A percentile compares a stretch with the other conserved stretches of the same genome.
These are phyloP conservation scores for Myochromella boudieri DNA, from an alignment of 768 basidiomycete genomes.

Conservation along the genomic window DNA sequence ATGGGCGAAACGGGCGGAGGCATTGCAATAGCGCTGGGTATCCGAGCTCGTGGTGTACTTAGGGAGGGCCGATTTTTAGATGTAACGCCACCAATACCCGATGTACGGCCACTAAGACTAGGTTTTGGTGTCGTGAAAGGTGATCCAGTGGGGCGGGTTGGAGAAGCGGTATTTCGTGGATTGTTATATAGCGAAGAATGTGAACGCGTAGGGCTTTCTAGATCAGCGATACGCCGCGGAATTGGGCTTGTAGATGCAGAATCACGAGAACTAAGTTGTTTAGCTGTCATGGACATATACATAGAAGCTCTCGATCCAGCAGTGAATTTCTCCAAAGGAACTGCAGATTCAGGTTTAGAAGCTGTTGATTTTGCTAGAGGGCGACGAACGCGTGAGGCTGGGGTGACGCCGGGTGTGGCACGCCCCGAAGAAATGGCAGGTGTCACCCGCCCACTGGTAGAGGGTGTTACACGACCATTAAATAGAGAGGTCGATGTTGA, in stretches of 20 bases:
- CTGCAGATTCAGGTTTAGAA: constrained; percentile 28
- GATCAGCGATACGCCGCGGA: constrained; percentile 17
- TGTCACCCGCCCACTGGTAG: constrained; percentile 48
- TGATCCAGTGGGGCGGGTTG: constrained; percentile 51
- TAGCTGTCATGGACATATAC: constrained; percentile 82
- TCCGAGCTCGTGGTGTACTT: constrained; percentile 61
- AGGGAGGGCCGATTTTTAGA: constrained; percentile 37
- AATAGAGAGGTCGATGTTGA: constrained; percentile 36
- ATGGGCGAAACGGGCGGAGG: constrained; percentile 75
- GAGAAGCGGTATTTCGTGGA: constrained; percentile 36
- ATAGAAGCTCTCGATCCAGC: constrained; percentile 84
- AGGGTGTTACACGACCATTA: constrained; percentile 40
- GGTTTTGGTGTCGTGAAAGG: constrained; percentile 73
- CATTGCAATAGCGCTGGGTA: constrained; percentile 78
- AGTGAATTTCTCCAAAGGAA: constrained; percentile 54
- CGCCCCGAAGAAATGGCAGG: constrained; percentile 40
- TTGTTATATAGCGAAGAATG: constrained; percentile 32
- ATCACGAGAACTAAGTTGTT: constrained; percentile 63
- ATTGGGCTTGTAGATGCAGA: constrained; percentile 30
- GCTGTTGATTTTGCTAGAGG: constrained; percentile 31
- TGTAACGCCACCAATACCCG: constrained; percentile 33
- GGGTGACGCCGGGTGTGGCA: constrained; percentile 36
- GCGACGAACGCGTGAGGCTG: constrained; percentile 31
- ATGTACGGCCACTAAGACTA: constrained; percentile 30
- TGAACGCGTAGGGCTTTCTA: constrained; percentile 26